Base-by-base conservation (phyloP, 202 grass and related monocot species). In the Panicum virgatum region DNA sequence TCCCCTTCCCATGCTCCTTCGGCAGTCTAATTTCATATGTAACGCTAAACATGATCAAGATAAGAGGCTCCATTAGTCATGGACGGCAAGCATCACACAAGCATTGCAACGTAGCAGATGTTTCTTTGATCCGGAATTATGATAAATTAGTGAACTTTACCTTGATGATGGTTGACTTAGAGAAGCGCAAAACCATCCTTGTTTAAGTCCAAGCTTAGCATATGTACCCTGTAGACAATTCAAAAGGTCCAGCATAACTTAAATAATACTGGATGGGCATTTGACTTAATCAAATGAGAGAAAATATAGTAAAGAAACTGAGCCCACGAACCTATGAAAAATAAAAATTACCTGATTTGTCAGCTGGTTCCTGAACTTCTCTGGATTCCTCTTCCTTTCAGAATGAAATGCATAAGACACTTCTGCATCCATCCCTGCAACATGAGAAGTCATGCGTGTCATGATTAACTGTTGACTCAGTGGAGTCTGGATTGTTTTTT, bases 371-470 rank as follows among this genome's bases (percentile, higher is more conserved):
- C 88, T 97, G 77, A 97, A 97, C 47, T 94, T 97, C 73, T 97
- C 91, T 73, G 94, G 91, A 84, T 97, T 86, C 78, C 68, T 84
- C 87, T 92, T 97, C 44, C 94, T 86, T 82, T 97, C 91, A 83
- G 89, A 83, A 87, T 97, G 94, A 89, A 97, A 97, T 84, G 77
- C 91, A 40, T 97, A 97, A 69, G 94, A 97, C 67, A 97, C 88
- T 90, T 94, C 85, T 39, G 94, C 94, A 86, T 97, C 94, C 93
- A 90, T 89, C 73, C 93, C 93, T 97, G 82, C 22, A 90, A 75
- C 19, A 87, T 79, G 42, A 38, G 53, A 86, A 78, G 47, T 72
- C 32, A 86, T 66, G 69, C 64, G 27, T 22, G 29, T 79, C 75
- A 82, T 70, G 23, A 46, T 64, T 58, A 38, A 71, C 12, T 25